Percentiles rank a stretch among this genome's conserved stretches.
Conservation (phyloP, 2,329 filamentous ascomycete species). For the Xylariaceae sp. region DNA sequence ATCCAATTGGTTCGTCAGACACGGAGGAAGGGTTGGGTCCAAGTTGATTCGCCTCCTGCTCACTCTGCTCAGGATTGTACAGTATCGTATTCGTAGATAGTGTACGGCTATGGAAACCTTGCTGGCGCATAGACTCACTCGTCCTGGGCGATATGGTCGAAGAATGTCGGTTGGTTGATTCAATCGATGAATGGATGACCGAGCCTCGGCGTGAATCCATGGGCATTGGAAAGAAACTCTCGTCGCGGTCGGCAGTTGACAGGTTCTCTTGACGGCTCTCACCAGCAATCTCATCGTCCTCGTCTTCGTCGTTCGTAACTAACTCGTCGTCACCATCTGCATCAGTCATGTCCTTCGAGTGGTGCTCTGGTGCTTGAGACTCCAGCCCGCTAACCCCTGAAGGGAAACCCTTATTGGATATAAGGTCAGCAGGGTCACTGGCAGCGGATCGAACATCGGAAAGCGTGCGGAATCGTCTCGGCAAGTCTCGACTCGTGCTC, state of each 20-base stretch:
- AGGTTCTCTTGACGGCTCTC: slow-evolving; percentile 34
- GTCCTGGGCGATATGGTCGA: slow-evolving; percentile 33
- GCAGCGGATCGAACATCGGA: slow-evolving; percentile 56
- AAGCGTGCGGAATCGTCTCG: slow-evolving; percentile 44
- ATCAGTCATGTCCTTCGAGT: slow-evolving; percentile 62
- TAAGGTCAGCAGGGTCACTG: slow-evolving; percentile 59
- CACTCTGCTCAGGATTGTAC: slow-evolving; percentile 56
- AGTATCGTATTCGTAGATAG: slow-evolving; percentile 78
- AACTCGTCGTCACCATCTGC: slow-evolving; percentile 87
- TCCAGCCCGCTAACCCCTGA: slow-evolving; percentile 29
- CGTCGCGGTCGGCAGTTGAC: slow-evolving; percentile 33
- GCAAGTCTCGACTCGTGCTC: slow-evolving; percentile 46
- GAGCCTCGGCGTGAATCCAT: slow-evolving; percentile 38
- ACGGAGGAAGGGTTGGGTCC: slow-evolving; percentile 39
- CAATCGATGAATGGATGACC: slow-evolving; percentile 31
- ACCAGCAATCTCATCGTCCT: slow-evolving; percentile 48
- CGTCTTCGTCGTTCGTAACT: slow-evolving; percentile 72
- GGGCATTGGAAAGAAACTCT: slow-evolving; percentile 53
- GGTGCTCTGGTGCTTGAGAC: slow-evolving; percentile 40
- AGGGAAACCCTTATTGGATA: slow-evolving; percentile 40
- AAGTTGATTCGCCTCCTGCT: slow-evolving; percentile 37
- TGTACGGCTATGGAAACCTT: slow-evolving; percentile 61
- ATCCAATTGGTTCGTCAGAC: slow-evolving; percentile 35
- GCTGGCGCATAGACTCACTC: slow-evolving; percentile 32
- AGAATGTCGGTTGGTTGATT: slow-evolving; percentile 23